Evolutionary conservation across 805 yeast species (phyloP), one percentile per base, ranked within the genome.

Genomic region (Millerozyma miso): DNA sequence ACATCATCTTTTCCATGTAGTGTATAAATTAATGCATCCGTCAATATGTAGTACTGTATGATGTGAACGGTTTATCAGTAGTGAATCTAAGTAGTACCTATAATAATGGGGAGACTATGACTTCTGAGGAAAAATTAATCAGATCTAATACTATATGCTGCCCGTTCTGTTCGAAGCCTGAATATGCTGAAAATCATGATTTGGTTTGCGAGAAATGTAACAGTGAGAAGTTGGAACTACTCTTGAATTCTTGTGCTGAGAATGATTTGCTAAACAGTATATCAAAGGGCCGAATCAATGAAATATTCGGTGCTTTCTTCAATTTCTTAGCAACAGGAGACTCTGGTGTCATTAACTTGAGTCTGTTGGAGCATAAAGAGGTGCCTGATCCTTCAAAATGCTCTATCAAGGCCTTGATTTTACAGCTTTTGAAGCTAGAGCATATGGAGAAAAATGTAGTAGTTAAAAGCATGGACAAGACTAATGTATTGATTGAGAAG

Each of bases 371-470:
- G 14, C 14, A 39, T 35, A 38, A 37, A 44, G 42, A 31, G 33
- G 38, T 54, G n/a, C 59, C 58, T 4, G 31, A 44, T 18, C 47
- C 52, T 4, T 46, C 55, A 1, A 33, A 39, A 1, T 10, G 39
- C 19, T 49, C 62, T 17, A 52, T 65, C 3, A 54, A 58, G 15
- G 41, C 51, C 13, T 45, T 69, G 7, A 53, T 67, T 2, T 43
- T 62, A 4, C 69, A 65, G 38, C 52, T 69, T 34, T 55, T 58
- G 29, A 67, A 61, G 44, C 51, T 66, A 13, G 58, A 60, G 32
- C 20, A 52, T 3, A 19, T 52, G 13, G 45, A 49, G 35, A n/a
- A 48, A 26, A 48, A 51, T n/a, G 37, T 54, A n/a, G 45, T 45
- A 29, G 39, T 52, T 10, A 44, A 45, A 29, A 54, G 42, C 1